phyloP scores from a whole-genome alignment of 768 basidiomycete species.

The Russula earlei region DNA sequence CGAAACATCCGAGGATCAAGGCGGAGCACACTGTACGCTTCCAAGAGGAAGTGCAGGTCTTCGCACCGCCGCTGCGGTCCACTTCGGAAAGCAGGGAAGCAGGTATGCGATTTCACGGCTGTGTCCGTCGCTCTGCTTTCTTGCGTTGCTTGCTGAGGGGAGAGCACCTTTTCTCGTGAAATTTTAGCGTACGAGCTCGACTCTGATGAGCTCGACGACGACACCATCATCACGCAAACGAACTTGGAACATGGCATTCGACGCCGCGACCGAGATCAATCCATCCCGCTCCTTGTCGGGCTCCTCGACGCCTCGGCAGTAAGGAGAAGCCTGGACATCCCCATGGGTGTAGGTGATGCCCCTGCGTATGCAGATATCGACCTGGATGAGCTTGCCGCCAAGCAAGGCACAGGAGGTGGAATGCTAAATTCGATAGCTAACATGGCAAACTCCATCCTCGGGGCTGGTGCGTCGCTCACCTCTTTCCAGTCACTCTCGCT shows the following conservation, averaged over 20 bases:
- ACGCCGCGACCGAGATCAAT: conserved; percentile 37
- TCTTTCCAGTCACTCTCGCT: conserved; percentile 8
- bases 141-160: neutral
- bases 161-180: neutral
- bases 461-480: conserved; percentile 56
- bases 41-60: conserved; percentile 58
- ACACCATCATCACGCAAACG: conserved; percentile 24
- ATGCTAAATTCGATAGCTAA: conserved; percentile 76
- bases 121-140: too few species aligned
- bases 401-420: conserved; percentile 58
- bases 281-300: conserved; percentile 73
- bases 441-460: conserved; percentile 95
- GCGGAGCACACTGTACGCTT: conserved; percentile 42
- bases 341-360: conserved; percentile 30
- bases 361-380: conserved; percentile 38
- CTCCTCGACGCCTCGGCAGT: conserved; percentile 55
- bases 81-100: conserved; percentile 70
- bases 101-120: conserved; percentile 41
- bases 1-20: neutral
- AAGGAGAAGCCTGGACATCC: conserved; percentile 48
- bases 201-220: conserved; percentile 68
- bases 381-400: conserved; percentile 63
- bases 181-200: conserved; percentile 76
- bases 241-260: conserved; percentile 27
- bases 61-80: conserved; percentile 60